Evolutionary conservation across 176 grass and related monocot genomes (phyloP), one percentile per base, ranked within the genome.

Genomic region (Typha latifolia): DNA sequence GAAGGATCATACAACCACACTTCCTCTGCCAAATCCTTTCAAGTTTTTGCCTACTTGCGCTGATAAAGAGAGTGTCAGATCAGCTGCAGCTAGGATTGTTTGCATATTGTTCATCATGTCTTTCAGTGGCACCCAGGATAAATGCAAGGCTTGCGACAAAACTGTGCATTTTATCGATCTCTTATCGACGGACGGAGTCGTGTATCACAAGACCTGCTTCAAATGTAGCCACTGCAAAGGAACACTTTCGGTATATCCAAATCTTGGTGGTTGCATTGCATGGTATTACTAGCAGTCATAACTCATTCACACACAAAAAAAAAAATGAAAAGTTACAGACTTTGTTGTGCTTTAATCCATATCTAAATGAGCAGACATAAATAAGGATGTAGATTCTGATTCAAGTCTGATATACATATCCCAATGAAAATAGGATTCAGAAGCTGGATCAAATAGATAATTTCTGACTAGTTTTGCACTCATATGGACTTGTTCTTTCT

Each of bases 141-240:
- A 79, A 37, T 95, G 86, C 86, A 90, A 90, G 61, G 83, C 82
- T 56, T 95, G 83, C 66, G 74, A 86, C 52, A 95, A 84, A 75
- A 90, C 74, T 6, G 68, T 90, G 32, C 83, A 90, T 79, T 90
- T 90, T 75, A 82, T 90, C 16, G 90, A 85, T 74, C 85, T 85
- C 62, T 61, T 94, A n/a, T 79, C 79, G 0, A 73, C 70, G 0
- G 90, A 88, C 22, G 62, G 76, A 19, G 43, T 88, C 29, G 59
- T 66, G 3, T 94, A 82, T 72, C 85, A 94, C 82, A 94, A 83
- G 77, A 85, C 85, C 69, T 88, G 90, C 82, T 94, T 94, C 90
- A 94, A 71, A 80, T 94, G 82, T 62, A 94, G 79, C 85, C 82
- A 81, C 59, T 94, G 85, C 90, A 94, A 85, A 81, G 85, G 79